Percentiles rank a stretch among this genome's conserved stretches.
Evolutionary conservation across 495 filamentous ascomycete species (phyloP).

Genomic region (Pyronema omphalodes): DNA sequence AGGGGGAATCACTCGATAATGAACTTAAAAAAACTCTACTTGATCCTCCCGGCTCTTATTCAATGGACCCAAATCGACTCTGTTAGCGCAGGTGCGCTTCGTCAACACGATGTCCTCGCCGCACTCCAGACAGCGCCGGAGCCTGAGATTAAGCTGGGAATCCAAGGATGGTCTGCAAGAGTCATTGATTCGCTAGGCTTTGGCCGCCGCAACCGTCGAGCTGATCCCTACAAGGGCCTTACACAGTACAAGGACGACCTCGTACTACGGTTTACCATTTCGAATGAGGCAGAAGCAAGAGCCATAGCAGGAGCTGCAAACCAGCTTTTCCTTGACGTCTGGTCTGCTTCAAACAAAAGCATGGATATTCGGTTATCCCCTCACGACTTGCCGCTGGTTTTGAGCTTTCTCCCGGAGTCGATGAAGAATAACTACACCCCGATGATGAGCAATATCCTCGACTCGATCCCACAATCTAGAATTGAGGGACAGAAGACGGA

Average conservation of each 20-base stretch:
- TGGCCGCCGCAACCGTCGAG: too few species aligned
- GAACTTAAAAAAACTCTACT: too few species aligned
- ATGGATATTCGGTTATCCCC: constrained; percentile 73
- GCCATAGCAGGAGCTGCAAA: constrained; percentile 56
- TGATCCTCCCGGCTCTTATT: too few species aligned
- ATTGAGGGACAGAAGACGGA: constrained; percentile 26
- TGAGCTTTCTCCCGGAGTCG: constrained; percentile 60
- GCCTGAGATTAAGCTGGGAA: too few species aligned
- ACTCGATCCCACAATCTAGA: constrained; percentile 60
- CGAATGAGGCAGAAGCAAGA: constrained; percentile 45
- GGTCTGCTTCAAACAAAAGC: constrained; percentile 64
- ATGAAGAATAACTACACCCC: constrained; percentile 53
- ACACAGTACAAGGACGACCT: constrained; percentile 62
- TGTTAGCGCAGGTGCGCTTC: too few species aligned
- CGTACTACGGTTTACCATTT: constrained; percentile 74
- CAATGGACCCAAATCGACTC: too few species aligned
- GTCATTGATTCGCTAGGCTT: too few species aligned
- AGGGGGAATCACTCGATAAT: too few species aligned
- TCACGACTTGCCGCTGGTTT: constrained; percentile 57
- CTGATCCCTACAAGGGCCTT: constrained; percentile 9
- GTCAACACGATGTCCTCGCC: too few species aligned
- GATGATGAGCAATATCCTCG: constrained; percentile 65
- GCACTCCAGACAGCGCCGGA: too few species aligned
- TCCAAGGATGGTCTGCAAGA: too few species aligned
- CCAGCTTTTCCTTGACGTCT: constrained; percentile 70